Evolutionary conservation across 2,329 filamentous ascomycete genomes (phyloP), one percentile per base, ranked within the genome.

Genomic region (Aspergillus sp.): DNA sequence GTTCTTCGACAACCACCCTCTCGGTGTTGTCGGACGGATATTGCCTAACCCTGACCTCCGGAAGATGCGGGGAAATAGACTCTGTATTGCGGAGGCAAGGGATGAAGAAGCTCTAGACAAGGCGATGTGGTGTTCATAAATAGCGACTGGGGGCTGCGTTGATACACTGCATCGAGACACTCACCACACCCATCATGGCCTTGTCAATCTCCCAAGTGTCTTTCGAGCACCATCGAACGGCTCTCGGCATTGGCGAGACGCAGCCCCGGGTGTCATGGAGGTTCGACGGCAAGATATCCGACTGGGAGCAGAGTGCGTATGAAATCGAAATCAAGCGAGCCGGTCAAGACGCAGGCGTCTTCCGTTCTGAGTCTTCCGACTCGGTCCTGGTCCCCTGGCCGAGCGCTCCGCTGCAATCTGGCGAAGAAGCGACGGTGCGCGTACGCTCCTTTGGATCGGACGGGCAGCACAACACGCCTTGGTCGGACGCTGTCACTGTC

Each of bases 401-500:
- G 6, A 36, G 22, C n/a, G 45, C 50, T 10, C 43, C 55, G 2
- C 36, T 63, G 19, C 20, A 53, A 24, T 58, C 60, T 2, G 47
- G 57, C 19, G 57, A 60, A 26, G 47, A 57, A 19, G 50, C 55
- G 2, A 50, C 32, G 5, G 52, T 57, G 6, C 47, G 55, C 7
- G 55, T 54, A 10, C 52, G 52, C 6, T 50, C 51, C 2, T 48
- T 52, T 16, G 47, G 49, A 10, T 11, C 38, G 9, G 17, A 40
- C 10, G 43, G 36, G n/a, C 36, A 55, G 20, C 30, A 26, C 1
- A 32, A 36, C 35, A 67, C 67, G 8, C 46, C 56, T 4, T 74
- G 71, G 71, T 70, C 67, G 9, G 53, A 62, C 7, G 47, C 49
- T 16, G 53, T 57, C 0, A 43, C 45, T 1, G 60, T 74, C 13